Evolutionary conservation across 495 filamentous ascomycete genomes (phyloP), one percentile per base, ranked within the genome.

Genomic region (Neurospora terricola): DNA sequence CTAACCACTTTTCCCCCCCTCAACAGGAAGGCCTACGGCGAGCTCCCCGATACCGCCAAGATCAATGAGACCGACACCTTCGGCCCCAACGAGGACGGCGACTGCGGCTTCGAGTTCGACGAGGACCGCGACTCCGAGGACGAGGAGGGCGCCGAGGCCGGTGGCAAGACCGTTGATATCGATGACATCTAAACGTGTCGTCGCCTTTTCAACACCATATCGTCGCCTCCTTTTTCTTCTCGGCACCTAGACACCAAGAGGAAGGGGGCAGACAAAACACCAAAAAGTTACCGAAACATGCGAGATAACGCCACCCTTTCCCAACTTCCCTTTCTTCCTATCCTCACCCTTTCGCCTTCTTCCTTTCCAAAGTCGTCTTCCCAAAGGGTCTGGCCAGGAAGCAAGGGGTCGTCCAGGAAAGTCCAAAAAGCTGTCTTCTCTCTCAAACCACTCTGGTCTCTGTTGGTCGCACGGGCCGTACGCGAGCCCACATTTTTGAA

Each of bases 51-150:
- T 83, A 93, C 88, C 77, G 96, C 96, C 80, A 98, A 98, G 92
- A 98, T 98, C 88, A 98, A 98, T 88, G 95, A 98, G 89, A 97
- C 95, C 73, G 95, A 97, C 83, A 96, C 94, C 75, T 97, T 94
- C 82, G 86, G 86, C 69, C 86, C 87, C 80, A 87, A 90, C 81
- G 90, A 87, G 77, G 90, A 91, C 74, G 91, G 91, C 80, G 91
- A 93, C 77, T 92, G 91, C 83, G 90, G 91, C 82, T 93, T 93
- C 86, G 91, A 93, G 84, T 93, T 93, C 85, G 91, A 91, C 80
- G 91, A 91, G 82, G 96, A 98, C 83, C 94, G 93, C 79, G 97
- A 95, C 79, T 87, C 87, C 73, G 89, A 90, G 54, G 86, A 86
- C 66, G 88, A 87, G 72, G 87, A 82, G 62, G 89, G 87, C 76